phyloP scores from a whole-genome alignment of 2,329 filamentous ascomycete species.

The Xylogone sp. region DNA sequence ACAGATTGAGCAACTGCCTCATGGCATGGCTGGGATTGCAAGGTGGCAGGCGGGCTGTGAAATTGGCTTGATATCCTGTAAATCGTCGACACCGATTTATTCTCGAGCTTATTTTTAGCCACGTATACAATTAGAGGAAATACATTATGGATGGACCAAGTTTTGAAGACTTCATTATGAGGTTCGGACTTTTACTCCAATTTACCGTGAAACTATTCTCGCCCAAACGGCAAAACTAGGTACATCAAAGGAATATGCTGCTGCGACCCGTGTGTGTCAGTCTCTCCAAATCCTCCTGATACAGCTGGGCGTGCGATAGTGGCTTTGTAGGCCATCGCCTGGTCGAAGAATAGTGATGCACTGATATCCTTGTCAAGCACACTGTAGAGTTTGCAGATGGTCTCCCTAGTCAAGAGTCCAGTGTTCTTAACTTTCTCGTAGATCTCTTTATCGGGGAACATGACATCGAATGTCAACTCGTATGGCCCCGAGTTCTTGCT shows the following conservation, averaged over 20 bases:
- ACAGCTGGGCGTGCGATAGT: slow-evolving; percentile 35
- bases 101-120: too few species aligned
- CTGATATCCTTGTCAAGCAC: slow-evolving; percentile 10
- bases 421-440: slow-evolving; percentile 34
- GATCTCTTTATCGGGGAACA: slow-evolving; percentile 35
- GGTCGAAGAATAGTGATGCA: slow-evolving; percentile 32
- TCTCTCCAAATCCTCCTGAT: slow-evolving; percentile 33
- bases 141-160: too few species aligned
- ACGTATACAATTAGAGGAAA: too few species aligned
- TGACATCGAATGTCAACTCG: slow-evolving; percentile 48
- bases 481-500: slow-evolving; percentile 50
- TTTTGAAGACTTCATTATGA: neutral
- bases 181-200: neutral
- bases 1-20: too few species aligned
- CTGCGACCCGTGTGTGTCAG: slow-evolving; percentile 34
- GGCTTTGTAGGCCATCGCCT: slow-evolving; percentile 43
- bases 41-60: too few species aligned
- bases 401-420: slow-evolving; percentile 30
- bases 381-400: slow-evolving; percentile 29
- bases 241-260: slow-evolving; percentile 33
- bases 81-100: too few species aligned
- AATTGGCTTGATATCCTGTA: too few species aligned
- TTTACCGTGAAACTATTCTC: neutral
- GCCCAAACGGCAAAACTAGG: slow-evolving; percentile 9
- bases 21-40: too few species aligned